Percentiles rank a stretch among this genome's conserved stretches.
Evolutionary conservation across 2,329 filamentous ascomycete species (phyloP).

Genomic region (Aspergillus tamarii): DNA sequence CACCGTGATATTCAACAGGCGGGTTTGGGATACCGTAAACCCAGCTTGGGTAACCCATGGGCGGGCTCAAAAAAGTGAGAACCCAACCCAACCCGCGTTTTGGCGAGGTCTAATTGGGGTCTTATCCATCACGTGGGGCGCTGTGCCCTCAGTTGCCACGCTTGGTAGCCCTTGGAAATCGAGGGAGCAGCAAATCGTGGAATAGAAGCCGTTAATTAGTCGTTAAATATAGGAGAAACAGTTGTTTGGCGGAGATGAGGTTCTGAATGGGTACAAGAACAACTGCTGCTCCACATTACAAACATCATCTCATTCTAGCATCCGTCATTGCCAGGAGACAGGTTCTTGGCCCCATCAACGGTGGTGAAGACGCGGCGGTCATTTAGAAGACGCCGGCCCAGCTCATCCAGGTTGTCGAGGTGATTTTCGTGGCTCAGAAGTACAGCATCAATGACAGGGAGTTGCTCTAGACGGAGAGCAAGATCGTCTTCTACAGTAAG

Average conservation of each 20-base stretch:
- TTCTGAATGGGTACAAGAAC: neutral
- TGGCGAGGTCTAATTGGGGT: neutral
- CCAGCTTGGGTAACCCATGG: no score
- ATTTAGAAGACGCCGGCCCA: slow-evolving; percentile 49
- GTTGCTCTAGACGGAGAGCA: slow-evolving; percentile 14
- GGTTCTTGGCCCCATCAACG: slow-evolving; percentile 45
- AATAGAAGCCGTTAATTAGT: neutral
- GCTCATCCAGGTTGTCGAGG: slow-evolving; percentile 51
- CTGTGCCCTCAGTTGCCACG: neutral
- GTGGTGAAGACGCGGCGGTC: slow-evolving; percentile 51
- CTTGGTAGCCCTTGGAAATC: neutral
- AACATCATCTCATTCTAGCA: slow-evolving; percentile 7
- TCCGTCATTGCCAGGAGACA: slow-evolving; percentile 36
- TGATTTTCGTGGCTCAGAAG: slow-evolving; percentile 56
- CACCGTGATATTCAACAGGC: no score
- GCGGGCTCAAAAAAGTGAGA: no score
- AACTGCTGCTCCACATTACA: slow-evolving; percentile 4
- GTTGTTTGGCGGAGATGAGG: neutral
- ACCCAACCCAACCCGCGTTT: no score
- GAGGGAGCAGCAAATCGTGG: neutral
- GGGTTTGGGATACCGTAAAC: no score
- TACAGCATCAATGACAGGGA: slow-evolving; percentile 51
- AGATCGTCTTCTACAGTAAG: neutral
- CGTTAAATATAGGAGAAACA: neutral
- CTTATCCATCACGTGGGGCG: neutral